phyloP scores from a whole-genome alignment of 1,284 basidiomycete species.

The Malassezia psittaci region DNA sequence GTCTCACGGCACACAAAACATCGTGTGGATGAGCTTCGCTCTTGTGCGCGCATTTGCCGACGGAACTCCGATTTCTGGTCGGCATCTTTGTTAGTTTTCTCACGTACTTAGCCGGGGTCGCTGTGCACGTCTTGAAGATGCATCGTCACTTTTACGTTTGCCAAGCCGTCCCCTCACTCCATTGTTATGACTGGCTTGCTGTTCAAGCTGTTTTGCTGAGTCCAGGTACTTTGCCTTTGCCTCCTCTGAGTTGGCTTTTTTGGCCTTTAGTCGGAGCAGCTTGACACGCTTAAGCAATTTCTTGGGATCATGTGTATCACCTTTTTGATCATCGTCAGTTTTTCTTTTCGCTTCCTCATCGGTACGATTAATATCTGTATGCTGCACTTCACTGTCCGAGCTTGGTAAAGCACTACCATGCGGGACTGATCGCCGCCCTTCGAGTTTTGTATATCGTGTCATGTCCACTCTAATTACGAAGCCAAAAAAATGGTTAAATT shows the following conservation, averaged over 20 bases:
- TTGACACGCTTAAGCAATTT: conserved; percentile 39
- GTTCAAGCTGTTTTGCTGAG: conserved; percentile 39
- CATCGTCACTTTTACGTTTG: conserved; percentile 16
- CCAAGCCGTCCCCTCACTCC: conserved; percentile 29
- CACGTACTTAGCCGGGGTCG: conserved; percentile 12
- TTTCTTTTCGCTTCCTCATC: no score
- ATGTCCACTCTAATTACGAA: background rate
- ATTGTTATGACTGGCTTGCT: conserved; percentile 32
- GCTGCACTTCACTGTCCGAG: background rate
- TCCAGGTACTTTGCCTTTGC: conserved; percentile 18
- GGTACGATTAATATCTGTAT: background rate
- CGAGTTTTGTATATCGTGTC: conserved; percentile 18
- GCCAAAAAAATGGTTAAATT: conserved; percentile 4
- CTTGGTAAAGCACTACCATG: background rate
- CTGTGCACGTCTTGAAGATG: background rate
- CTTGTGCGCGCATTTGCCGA: conserved; percentile 60
- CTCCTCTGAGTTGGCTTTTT: conserved; percentile 36
- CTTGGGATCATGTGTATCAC: conserved; percentile 11
- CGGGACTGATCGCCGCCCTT: conserved; percentile 6
- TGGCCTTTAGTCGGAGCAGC: conserved; percentile 40
- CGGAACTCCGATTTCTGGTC: conserved; percentile 51
- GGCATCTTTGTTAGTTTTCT: conserved; percentile 13
- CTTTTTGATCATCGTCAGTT: background rate
- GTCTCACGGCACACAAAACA: conserved; percentile 79
- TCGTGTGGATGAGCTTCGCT: conserved; percentile 57